Evolutionary conservation across 2,329 filamentous ascomycete genomes (phyloP), one percentile per base, ranked within the genome.

Genomic region (Paecilomyces formosus): DNA sequence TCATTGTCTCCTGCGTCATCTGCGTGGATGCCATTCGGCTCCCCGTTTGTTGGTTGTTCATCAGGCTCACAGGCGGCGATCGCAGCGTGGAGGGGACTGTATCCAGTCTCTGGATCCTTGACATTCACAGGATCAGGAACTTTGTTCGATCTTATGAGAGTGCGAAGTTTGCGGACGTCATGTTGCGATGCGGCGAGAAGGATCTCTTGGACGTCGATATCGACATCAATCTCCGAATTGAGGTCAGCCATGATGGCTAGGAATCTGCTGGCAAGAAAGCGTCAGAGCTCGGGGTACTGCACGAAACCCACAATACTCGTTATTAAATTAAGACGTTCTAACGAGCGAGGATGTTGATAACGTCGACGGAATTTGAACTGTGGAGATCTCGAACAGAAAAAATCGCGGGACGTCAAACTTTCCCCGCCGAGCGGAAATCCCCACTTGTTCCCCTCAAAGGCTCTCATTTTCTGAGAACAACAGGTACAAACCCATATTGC

Each of bases 71-170:
- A 90, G 3, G 87, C 82, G n/a, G 90, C 88, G 70, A 97, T 90
- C 45, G 92, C 91, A 22, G 92, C 89, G 75, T 97, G 94, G 13
- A 97, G 82, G 9, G 93, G 92, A 8, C 92, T 92, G 73, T 88
- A 91, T 60, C 90, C 90, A 0, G 92, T 96, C 61, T 88, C 85
- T 5, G 88, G 83, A 69, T 97, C 93, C 73, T 93, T 91, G 3
- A 88, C 85, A 71, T 88, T 92, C 31, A 79, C 90, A 77, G 77
- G 87, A 54, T 82, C 85, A 3, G 76, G 70, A 15, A 66, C 59
- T 3, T 66, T 65, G 63, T 79, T 76, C 56, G 77, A 81, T 66
- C 83, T 80, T 61, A 95, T 83, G 7, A 96, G 82, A 58, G 82
- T 81, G 71, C 87, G 87, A 50, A 96, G 82, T 55, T 82, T 81